These are phyloP conservation scores for Lentinula raphanica DNA, from an alignment of 768 basidiomycete species.

Conservation along the genomic window DNA sequence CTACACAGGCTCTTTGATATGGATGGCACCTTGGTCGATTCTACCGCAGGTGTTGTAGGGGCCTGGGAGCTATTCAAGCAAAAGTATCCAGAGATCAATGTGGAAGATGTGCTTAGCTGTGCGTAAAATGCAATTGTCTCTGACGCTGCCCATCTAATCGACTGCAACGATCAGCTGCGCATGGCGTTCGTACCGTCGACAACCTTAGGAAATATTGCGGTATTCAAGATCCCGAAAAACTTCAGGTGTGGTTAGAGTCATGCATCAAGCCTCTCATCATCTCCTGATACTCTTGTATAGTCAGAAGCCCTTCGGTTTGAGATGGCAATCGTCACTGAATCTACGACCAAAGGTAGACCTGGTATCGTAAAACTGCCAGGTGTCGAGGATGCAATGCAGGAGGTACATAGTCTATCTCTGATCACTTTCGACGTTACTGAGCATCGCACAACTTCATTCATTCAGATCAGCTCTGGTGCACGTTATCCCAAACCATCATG, in stretches of 20 bases:
- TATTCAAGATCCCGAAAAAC: conserved; percentile 58
- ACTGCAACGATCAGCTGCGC: conserved; percentile 43
- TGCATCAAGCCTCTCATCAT: background rate
- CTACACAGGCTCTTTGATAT: conserved; percentile 65
- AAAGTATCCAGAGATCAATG: conserved; percentile 62
- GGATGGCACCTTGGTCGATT: conserved; percentile 82
- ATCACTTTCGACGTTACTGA: background rate
- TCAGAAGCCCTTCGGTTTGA: conserved; percentile 76
- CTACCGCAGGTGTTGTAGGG: conserved; percentile 74
- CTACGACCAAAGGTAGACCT: conserved; percentile 44
- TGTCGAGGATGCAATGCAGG: conserved; percentile 50
- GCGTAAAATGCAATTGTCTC: conserved; percentile 19
- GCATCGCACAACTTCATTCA: background rate
- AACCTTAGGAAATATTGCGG: conserved; percentile 71
- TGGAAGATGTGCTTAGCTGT: conserved; percentile 60
- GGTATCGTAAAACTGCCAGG: conserved; percentile 76
- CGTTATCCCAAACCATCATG: conserved; percentile 58
- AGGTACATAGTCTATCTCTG: conserved; percentile 35
- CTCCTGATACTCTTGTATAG: conserved; percentile 27
- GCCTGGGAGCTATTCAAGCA: conserved; percentile 78
- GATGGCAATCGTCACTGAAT: conserved; percentile 63
- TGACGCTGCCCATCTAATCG: conserved; percentile 4
- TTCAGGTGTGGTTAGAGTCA: conserved; percentile 46
- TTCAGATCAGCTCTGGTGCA: conserved; percentile 33
- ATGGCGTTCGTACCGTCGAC: conserved; percentile 82